A percentile compares a stretch with the other conserved stretches of the same genome.
phyloP scores from a whole-genome alignment of 2,329 filamentous ascomycete genomes.

The Penicillium sp. region DNA sequence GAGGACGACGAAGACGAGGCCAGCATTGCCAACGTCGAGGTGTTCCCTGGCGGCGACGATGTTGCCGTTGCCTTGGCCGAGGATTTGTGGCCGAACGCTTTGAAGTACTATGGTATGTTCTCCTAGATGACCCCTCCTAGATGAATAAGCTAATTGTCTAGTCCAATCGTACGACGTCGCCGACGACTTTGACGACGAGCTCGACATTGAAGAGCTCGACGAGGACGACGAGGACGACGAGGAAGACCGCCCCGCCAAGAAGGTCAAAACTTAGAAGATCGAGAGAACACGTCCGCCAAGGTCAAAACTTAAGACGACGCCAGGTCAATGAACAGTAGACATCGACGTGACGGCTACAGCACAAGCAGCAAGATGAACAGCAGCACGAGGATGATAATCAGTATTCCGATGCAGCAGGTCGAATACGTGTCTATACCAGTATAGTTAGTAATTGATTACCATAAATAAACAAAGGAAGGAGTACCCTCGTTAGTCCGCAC shows the following conservation, averaged over 20 bases:
- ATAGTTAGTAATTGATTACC: too few species aligned
- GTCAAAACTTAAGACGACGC: too few species aligned
- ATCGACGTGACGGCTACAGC: too few species aligned
- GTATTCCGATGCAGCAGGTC: constrained; percentile 82
- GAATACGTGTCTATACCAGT: constrained; percentile 68
- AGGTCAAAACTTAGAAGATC: constrained; percentile 25
- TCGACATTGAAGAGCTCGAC: constrained; percentile 47
- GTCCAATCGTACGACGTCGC: constrained; percentile 68
- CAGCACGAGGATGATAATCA: constrained; percentile 85
- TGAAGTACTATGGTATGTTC: constrained; percentile 83
- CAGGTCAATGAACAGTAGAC: too few species aligned
- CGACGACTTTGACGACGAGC: constrained; percentile 48
- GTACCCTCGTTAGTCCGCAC: constrained; percentile 87
- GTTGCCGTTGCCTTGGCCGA: constrained; percentile 76
- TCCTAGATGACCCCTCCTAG: not conserved
- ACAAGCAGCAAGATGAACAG: constrained; percentile 73
- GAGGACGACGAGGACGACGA: constrained; percentile 56
- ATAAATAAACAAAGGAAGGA: constrained; percentile 25
- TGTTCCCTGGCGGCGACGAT: constrained; percentile 84
- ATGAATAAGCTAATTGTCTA: constrained; percentile 43
- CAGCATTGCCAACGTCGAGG: constrained; percentile 68
- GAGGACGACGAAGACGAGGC: constrained; percentile 59
- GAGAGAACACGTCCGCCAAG: too few species aligned
- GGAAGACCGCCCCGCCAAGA: constrained; percentile 47
- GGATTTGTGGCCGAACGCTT: constrained; percentile 82